Conservation (phyloP, 1,284 basidiomycete species). For the Fereydounia khargensis region DNA sequence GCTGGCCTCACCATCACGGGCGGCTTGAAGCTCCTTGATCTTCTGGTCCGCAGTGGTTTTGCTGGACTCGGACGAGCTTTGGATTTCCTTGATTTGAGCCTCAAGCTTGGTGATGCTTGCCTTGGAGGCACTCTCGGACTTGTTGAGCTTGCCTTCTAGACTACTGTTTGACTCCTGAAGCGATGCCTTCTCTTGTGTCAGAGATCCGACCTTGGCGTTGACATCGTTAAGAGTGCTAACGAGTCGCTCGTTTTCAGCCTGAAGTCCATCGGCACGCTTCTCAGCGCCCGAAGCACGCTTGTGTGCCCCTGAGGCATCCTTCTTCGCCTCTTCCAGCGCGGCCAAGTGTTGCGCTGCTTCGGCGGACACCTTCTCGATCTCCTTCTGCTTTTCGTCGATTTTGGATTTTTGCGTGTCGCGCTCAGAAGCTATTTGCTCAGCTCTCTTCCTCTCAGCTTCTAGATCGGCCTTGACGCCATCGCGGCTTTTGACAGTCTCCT, state of each 20-base stretch:
- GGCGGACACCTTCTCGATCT: conserved; percentile 11
- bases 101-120: background rate
- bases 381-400: background rate
- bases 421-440: background rate
- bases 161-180: conserved; percentile 10
- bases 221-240: conserved; percentile 9
- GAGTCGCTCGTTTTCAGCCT: conserved; percentile 21
- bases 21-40: conserved; percentile 8
- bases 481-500: conserved; percentile 6
- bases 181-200: conserved; percentile 11
- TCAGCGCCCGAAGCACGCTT: conserved; percentile 9
- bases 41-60: conserved; percentile 6
- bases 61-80: background rate
- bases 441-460: background rate
- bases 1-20: conserved; percentile 4
- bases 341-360: conserved; percentile 4
- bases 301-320: conserved; percentile 5
- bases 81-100: background rate
- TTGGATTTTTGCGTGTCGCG: background rate
- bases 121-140: conserved; percentile 10
- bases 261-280: conserved; percentile 9
- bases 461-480: background rate
- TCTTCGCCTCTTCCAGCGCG: conserved; percentile 10
- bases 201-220: conserved; percentile 12
- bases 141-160: conserved; percentile 14